Base-by-base conservation (phyloP, 73 alveolate genomes). In the Symbiodinium pilosum region DNA sequence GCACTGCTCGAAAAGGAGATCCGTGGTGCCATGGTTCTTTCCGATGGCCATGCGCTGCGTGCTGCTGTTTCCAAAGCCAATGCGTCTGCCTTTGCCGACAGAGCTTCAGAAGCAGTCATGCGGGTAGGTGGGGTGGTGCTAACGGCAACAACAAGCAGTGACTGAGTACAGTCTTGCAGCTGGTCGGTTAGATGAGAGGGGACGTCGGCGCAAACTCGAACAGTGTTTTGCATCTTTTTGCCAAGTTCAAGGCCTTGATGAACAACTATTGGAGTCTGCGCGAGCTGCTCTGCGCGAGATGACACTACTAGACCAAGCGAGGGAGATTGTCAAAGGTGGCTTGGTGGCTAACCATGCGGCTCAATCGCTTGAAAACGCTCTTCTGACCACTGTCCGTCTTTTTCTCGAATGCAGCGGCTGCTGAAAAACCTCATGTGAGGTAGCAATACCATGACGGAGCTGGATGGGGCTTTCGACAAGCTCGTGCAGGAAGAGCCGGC, bases 201-300 rank as follows among this genome's bases (percentile, higher is more conserved):
- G 38, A 32, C 32, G 54, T 30, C 9, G 88, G 54, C 40, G 32
- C 9, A 4, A 3, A 9, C 39, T 16, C 42, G 86, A 28, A 38
- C 86, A 8, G 24, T 69, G n/a, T n/a, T 69, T 1, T n/a, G 14
- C 42, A 36, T 32, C 12, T 30, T 34, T 39, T 44, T 28, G 18
- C 93, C 24, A 26, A 36, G 12, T 83, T 34, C 59, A 5, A 21
- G 41, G 56, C 34, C 26, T 71, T 16, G 85, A n/a, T 36, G 34
- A 68, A 20, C 59, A 89, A 47, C 38, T 89, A 12, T 43, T 89
- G 75, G 87, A 83, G 38, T 42, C 75, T 2, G 96, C 77, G 9
- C 96, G 96, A 7, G 43, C 96, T 12, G 96, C 96, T 21, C 73
- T 89, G 56, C 96, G 77, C 40, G 96, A 89, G 87, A 89, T 89